Conservation (phyloP, 495 filamentous ascomycete species). For the Bathelium albidoporum region DNA sequence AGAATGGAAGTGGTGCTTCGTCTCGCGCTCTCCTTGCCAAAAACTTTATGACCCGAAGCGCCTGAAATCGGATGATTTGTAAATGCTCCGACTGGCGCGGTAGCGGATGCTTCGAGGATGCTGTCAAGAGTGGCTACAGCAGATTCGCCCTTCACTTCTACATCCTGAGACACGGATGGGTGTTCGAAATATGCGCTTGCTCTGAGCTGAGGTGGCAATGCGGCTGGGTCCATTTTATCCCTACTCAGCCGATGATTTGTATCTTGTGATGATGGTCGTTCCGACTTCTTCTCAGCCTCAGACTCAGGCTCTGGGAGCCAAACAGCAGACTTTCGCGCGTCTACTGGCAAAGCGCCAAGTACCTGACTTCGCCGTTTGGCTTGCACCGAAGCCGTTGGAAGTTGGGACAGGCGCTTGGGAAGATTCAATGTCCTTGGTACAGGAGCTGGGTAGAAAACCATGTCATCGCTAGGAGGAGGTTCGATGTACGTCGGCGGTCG, state of each 20-base stretch:
- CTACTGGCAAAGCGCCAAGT: conserved; percentile 26
- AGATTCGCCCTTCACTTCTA: conserved; percentile 68
- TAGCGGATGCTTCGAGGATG: conserved; percentile 87
- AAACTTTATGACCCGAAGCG: conserved; percentile 32
- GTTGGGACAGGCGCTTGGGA: conserved; percentile 75
- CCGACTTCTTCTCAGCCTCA: conserved; percentile 14
- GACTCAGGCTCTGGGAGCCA: conserved; percentile 40
- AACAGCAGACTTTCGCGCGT: conserved; percentile 38
- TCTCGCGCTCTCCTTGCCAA: conserved; percentile 22
- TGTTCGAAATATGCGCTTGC: conserved; percentile 82
- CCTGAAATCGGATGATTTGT: conserved; percentile 86
- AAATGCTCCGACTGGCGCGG: conserved; percentile 86
- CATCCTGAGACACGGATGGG: conserved; percentile 39
- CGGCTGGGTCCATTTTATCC: conserved; percentile 33
- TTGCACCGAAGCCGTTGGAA: conserved; percentile 48
- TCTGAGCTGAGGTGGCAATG: conserved; percentile 76
- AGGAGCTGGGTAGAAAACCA: conserved; percentile 92
- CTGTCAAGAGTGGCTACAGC: conserved; percentile 84
- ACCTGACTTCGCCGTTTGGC: conserved; percentile 56
- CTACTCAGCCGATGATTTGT: not conserved
- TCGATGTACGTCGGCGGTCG: conserved; percentile 53
- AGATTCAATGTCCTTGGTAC: conserved; percentile 90
- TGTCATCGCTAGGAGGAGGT: conserved; percentile 55
- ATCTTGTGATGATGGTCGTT: conserved; percentile 12
- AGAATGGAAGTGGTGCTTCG: conserved; percentile 6